Base-by-base conservation (phyloP, 2,329 filamentous ascomycete genomes). In the Penicillium sp. region DNA sequence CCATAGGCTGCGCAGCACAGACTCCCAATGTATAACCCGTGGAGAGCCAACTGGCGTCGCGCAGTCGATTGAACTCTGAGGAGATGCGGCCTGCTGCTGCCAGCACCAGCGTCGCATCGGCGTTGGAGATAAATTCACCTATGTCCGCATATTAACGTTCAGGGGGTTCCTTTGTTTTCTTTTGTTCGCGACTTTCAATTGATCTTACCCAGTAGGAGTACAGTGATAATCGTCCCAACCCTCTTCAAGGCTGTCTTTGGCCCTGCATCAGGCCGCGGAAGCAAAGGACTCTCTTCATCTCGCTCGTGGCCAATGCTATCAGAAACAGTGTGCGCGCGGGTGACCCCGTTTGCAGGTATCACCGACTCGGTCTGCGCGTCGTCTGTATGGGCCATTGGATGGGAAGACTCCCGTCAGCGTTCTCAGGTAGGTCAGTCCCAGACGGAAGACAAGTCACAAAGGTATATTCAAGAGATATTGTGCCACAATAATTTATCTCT, bases 111-210 rank as follows among this genome's bases (percentile, higher is more conserved):
- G 82, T 84, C 0, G 72, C 69, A 60, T 89, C 86, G 13, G 80
- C 78, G 46, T 84, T 83, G 6, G 80, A 78, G 11, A 87, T 79
- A 56, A 89, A 87, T 12, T 85, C 80, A 10, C 80, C 81, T 75
- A 40, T 6, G 5, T 18, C 25, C 4, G 22, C 22, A 25, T 25
- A 37, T 43, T 25, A 48, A 16, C 14, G 18, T 8, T 37, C 9
- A 4, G 1, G 7, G 28, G 3, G 4, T 12, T 27, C 4, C n/a
- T 39, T 8, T 16, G n/a, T 13, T 19, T n/a, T 13, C 3, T 25
- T 37, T 4, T 36, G 9, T 12, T 18, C 9, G 13, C 0, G 6
- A 2, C 28, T 3, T 11, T 3, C 2, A 5, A 34, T 13, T 25
- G 25, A 14, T 12, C 25, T 12, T 57, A 67, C 65, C 65, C 1